Evolutionary conservation across 2,329 filamentous ascomycete genomes (phyloP).

Genomic region (Dichotomopilus funicola): DNA sequence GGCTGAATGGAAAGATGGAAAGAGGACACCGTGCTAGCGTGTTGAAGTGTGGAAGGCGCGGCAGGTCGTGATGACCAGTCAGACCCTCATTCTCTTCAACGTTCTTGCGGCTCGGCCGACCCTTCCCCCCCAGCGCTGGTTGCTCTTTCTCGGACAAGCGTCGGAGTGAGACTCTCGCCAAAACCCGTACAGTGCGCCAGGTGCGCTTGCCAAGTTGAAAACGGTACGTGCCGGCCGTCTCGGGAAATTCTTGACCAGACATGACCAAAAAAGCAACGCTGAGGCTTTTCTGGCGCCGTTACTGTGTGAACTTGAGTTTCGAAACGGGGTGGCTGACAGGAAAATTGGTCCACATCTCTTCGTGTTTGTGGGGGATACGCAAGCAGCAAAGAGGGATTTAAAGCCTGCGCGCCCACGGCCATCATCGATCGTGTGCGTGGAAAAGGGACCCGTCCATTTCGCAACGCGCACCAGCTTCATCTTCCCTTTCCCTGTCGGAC

Average conservation of each 20-base stretch:
- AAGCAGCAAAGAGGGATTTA: neutral
- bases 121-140: no score
- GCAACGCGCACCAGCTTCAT: no score
- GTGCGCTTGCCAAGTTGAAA: neutral
- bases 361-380: neutral
- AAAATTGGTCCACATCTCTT: neutral
- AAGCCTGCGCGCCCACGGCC: neutral
- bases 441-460: no score
- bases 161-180: neutral
- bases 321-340: slow-evolving; percentile 15
- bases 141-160: no score
- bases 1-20: neutral
- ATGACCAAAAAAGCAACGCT: slow-evolving; percentile 6
- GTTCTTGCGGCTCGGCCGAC: no score
- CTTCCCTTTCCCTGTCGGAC: neutral
- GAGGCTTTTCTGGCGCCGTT: slow-evolving; percentile 9
- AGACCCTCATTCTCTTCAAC: no score
- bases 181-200: slow-evolving; percentile 3
- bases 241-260: neutral
- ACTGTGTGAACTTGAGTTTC: slow-evolving; percentile 3
- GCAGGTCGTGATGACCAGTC: neutral
- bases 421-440: no score
- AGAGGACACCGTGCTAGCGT: neutral
- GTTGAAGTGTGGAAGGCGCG: neutral
- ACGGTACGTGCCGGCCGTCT: neutral